Percentiles rank a stretch among this genome's conserved stretches.
These are phyloP conservation scores for Hyparrhenia diplandra DNA, from an alignment of 176 grass and related monocot genomes.

Conservation along the genomic window DNA sequence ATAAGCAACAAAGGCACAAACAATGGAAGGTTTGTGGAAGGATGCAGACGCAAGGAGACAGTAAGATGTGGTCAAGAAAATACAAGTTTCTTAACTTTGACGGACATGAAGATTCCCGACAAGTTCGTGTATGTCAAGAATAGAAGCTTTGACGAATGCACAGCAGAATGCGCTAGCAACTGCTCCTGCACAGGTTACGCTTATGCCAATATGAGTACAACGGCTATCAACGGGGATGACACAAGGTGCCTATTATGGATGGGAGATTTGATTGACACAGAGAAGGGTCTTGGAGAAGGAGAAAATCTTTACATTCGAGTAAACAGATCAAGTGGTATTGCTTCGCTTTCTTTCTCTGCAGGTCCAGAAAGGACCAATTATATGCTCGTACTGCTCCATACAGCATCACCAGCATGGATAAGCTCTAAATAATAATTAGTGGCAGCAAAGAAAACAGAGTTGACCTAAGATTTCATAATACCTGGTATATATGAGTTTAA, in stretches of 20 bases:
- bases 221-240: neutral
- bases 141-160: neutral
- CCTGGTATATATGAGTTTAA: neutral
- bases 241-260: slow-evolving; percentile 2
- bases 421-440: neutral
- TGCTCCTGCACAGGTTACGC: neutral
- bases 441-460: neutral
- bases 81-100: neutral
- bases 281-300: neutral
- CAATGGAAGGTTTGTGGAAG: neutral
- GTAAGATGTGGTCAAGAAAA: neutral
- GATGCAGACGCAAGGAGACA: neutral
- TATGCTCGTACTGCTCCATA: neutral
- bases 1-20: neutral
- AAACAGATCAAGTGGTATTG: neutral
- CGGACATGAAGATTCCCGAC: neutral
- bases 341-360: neutral
- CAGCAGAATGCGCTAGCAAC: neutral
- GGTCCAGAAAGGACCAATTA: neutral
- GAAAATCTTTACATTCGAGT: slow-evolving; percentile 12
- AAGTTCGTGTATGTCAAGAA: neutral
- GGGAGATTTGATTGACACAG: neutral
- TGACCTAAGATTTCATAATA: neutral
- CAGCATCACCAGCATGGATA: neutral
- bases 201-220: neutral